These are phyloP conservation scores for Cryptosporidium bovis DNA, from an alignment of 169 alveolate species.

Conservation along the genomic window DNA sequence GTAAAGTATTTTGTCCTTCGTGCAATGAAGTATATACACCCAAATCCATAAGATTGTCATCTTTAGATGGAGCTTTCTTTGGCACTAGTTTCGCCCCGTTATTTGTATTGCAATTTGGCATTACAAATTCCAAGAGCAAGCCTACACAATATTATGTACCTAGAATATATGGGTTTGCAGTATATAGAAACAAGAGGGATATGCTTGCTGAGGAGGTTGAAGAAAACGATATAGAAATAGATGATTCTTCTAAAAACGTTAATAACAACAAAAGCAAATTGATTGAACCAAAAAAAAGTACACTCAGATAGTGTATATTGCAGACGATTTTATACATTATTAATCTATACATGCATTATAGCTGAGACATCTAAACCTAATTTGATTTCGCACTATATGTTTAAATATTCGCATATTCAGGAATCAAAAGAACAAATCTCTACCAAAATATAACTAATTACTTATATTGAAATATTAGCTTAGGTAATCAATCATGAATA, in stretches of 20 bases:
- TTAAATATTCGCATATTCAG: no score
- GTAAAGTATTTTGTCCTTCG: constrained; percentile 92
- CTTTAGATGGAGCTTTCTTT: constrained; percentile 92
- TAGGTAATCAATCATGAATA: no score
- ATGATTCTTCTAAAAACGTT: background rate
- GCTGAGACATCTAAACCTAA: no score
- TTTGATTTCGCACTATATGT: no score
- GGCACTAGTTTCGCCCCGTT: constrained; percentile 92
- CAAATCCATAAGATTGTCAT: constrained; percentile 81
- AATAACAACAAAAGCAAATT: background rate
- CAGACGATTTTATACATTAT: no score
- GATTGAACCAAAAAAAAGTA: no score
- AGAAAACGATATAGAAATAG: constrained; percentile 1
- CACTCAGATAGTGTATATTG: no score
- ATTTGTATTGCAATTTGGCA: constrained; percentile 76
- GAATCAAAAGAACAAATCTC: no score
- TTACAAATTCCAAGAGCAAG: constrained; percentile 18
- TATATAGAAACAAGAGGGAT: constrained; percentile 70
- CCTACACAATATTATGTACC: constrained; percentile 52
- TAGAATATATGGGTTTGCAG: constrained; percentile 71
- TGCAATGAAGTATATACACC: constrained; percentile 88
- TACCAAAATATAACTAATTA: no score
- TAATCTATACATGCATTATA: no score
- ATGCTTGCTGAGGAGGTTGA: constrained; percentile 44
- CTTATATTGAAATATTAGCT: no score